Base-by-base conservation (phyloP, 306 rosid genomes). In the Lathyrus sativus region DNA sequence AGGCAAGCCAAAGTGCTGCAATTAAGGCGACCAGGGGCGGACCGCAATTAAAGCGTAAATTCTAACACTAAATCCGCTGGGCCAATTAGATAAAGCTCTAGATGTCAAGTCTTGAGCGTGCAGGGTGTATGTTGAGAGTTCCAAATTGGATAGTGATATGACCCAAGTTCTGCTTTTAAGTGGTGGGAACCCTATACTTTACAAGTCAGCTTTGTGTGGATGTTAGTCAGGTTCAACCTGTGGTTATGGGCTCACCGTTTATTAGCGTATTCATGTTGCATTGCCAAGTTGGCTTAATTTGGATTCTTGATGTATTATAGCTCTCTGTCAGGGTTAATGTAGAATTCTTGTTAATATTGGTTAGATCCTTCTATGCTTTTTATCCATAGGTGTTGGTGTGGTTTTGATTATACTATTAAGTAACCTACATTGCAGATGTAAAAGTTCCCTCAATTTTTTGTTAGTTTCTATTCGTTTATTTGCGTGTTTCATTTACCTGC, bases 221-320 rank as follows among this genome's bases (percentile, higher is more conserved):
- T 46, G 19, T 14, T 46, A 14, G 53, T 44, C 50, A 44, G 8
- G 15, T 44, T 13, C 17, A 9, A 13, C 50, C 50, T 44, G 50
- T 44, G 50, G 18, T 12, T 44, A 13, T 44, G 6, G 46, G 46
- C 46, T 12, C 18, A 44, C 50, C 0, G 4, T 44, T 15, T 44
- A 44, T 53, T 19, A 19, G 22, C 65, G 5, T 51, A 22, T 67
- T 70, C 33, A 42, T 28, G 59, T 55, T 55, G 63, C 22, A 51
- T 37, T 68, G 51, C 14, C 5, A 41, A 5, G 9, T 51, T 19
- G 15, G 63, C 39, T 13, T 49, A 50, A 46, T 46, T 46, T 46
- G 51, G 51, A 46, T 46, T 46, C 19, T 46, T 46, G 51, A 46
- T 46, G 45, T n/a, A 42, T 42, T 42, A 11, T n/a, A 42, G 46